phyloP scores from a whole-genome alignment of 192 early-diverging fungal species.

The Dimargaris verticillata region DNA sequence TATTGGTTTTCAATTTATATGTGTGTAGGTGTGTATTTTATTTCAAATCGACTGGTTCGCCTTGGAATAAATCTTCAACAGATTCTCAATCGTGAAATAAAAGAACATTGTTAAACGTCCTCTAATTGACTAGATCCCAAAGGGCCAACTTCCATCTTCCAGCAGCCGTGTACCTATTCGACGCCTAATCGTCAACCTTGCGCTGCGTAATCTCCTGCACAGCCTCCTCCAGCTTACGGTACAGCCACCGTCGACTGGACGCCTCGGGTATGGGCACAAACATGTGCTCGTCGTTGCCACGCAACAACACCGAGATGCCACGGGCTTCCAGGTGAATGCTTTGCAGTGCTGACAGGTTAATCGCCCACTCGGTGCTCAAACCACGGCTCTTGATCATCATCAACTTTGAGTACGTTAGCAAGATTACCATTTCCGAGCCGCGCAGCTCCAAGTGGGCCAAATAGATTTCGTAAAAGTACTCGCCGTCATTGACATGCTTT shows the following conservation, averaged over 20 bases:
- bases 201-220: conserved; percentile 28
- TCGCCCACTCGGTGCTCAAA: conserved; percentile 70
- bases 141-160: no score
- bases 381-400: conserved; percentile 55
- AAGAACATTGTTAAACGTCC: no score
- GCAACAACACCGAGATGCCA: conserved; percentile 55
- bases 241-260: conserved; percentile 46
- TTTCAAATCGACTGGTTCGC: no score
- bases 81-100: no score
- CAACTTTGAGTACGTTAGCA: conserved; percentile 65
- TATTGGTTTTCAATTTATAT: no score
- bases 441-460: conserved; percentile 71
- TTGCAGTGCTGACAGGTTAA: conserved; percentile 48
- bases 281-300: conserved; percentile 34
- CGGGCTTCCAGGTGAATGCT: conserved; percentile 51
- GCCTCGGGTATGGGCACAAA: conserved; percentile 59
- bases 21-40: no score
- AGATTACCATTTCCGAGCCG: conserved; percentile 66
- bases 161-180: no score
- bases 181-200: conserved; percentile 4
- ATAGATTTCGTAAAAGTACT: conserved; percentile 68
- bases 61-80: no score
- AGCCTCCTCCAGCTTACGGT: conserved; percentile 46
- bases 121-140: no score
- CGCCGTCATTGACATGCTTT: conserved; percentile 57